Percentiles rank a stretch among this genome's conserved stretches.
phyloP scores from a whole-genome alignment of 208 protist species.

The Tetramitus jugosus region DNA sequence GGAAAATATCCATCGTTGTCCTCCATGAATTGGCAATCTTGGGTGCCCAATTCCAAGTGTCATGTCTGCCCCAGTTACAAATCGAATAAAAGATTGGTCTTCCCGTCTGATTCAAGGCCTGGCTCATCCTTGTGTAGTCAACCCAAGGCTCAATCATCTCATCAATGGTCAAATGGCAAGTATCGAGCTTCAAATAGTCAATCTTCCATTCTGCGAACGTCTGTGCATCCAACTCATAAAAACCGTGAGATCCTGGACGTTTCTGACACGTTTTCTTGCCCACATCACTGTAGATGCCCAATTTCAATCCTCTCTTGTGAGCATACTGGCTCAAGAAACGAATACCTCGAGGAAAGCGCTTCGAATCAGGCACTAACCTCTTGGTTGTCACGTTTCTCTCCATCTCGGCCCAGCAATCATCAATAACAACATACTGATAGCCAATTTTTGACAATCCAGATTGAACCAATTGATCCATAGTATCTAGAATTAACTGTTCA shows the following conservation, averaged over 20 bases:
- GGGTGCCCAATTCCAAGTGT: background rate
- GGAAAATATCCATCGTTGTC: background rate
- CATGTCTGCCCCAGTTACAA: slow-evolving; percentile 1
- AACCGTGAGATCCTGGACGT: slow-evolving; percentile 25
- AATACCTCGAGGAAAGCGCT: slow-evolving; percentile 41
- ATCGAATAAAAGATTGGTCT: slow-evolving; percentile 38
- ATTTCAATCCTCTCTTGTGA: slow-evolving; percentile 43
- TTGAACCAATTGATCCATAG: slow-evolving; percentile 26
- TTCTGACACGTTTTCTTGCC: slow-evolving; percentile 32
- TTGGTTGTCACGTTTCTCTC: slow-evolving; percentile 4
- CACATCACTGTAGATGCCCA: slow-evolving; percentile 42
- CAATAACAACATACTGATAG: slow-evolving; percentile 42
- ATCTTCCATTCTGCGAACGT: slow-evolving; percentile 41
- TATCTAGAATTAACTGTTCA: slow-evolving; percentile 34
- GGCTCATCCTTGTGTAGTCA: slow-evolving; percentile 28
- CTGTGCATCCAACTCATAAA: slow-evolving; percentile 38
- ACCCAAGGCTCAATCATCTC: background rate
- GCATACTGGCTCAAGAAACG: slow-evolving; percentile 35
- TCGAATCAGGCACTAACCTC: slow-evolving; percentile 28
- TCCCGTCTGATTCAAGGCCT: slow-evolving; percentile 37
- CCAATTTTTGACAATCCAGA: slow-evolving; percentile 33
- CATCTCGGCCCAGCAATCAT: slow-evolving; percentile 43
- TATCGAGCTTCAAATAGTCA: slow-evolving; percentile 44
- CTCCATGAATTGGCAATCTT: slow-evolving; percentile 23
- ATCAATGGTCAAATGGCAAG: slow-evolving; percentile 21